These are phyloP conservation scores for Bassia scoparia DNA, from an alignment of 148 eudicot genomes.

Conservation along the genomic window DNA sequence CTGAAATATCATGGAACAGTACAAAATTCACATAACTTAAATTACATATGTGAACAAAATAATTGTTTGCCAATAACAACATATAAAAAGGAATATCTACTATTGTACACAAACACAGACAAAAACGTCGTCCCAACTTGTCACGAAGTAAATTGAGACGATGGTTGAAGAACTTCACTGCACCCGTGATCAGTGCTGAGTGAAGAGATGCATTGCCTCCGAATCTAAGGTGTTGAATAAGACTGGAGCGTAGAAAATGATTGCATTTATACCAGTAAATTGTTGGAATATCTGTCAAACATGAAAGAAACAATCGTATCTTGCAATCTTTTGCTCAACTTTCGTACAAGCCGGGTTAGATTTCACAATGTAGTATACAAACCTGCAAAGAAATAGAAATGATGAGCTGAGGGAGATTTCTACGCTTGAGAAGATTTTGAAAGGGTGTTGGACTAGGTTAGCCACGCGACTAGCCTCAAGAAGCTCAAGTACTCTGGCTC, in stretches of 20 bases:
- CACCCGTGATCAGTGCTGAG: constrained; percentile 80
- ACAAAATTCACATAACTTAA: too few species aligned
- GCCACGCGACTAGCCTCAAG: constrained; percentile 80
- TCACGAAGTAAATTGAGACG: constrained; percentile 80
- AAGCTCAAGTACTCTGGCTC: constrained; percentile 82
- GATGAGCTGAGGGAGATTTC: constrained; percentile 70
- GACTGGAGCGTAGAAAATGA: constrained; percentile 94
- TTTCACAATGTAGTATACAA: not conserved
- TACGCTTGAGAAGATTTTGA: constrained; percentile 65
- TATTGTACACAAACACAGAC: too few species aligned
- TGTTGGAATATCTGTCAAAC: constrained; percentile 78
- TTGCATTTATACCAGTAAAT: constrained; percentile 90
- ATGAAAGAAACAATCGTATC: not conserved
- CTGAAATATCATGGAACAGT: too few species aligned
- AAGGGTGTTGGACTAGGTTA: constrained; percentile 66
- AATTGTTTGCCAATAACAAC: too few species aligned
- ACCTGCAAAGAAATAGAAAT: constrained; percentile 50
- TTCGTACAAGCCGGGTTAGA: not conserved
- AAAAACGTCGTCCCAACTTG: constrained; percentile 69
- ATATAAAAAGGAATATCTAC: too few species aligned
- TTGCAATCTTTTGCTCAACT: too few species aligned
- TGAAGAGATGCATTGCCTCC: constrained; percentile 68
- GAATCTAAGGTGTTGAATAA: constrained; percentile 75
- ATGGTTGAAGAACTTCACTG: constrained; percentile 79
- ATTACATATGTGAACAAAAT: too few species aligned